phyloP scores from a whole-genome alignment of 176 grass and related monocot species.

The Rhynchospora breviuscula region DNA sequence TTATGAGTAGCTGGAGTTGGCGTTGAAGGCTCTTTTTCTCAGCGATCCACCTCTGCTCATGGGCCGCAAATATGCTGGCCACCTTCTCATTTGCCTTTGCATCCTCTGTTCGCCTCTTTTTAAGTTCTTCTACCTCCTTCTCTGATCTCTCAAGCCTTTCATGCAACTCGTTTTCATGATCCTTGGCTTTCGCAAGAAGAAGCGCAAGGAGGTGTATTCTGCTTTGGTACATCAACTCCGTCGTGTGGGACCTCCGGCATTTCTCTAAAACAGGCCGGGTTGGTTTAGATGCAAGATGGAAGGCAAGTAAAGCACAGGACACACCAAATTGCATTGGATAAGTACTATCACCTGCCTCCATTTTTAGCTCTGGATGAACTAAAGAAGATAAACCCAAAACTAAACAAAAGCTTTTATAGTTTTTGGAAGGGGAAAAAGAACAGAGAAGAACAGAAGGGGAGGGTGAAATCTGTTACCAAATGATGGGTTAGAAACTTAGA shows the following conservation, averaged over 20 bases:
- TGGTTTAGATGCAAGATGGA: constrained; percentile 29
- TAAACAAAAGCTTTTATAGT: not conserved
- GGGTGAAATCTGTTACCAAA: not conserved
- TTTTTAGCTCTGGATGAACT: not conserved
- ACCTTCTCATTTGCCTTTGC: constrained; percentile 85
- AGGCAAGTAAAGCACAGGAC: constrained; percentile 50
- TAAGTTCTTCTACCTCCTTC: constrained; percentile 36
- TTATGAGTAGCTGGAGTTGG: constrained; percentile 58
- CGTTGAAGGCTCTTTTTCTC: constrained; percentile 48
- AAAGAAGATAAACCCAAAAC: not conserved
- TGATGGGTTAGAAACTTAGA: not conserved
- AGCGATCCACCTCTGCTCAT: constrained; percentile 63
- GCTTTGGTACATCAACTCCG: constrained; percentile 28
- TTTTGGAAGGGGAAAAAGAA: not conserved
- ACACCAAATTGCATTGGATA: constrained; percentile 38
- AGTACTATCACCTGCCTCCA: not conserved
- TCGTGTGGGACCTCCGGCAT: constrained; percentile 31
- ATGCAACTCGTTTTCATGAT: constrained; percentile 9
- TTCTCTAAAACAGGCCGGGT: constrained; percentile 18
- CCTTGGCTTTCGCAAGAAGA: constrained; percentile 26
- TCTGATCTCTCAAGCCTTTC: constrained; percentile 39
- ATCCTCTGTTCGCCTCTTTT: constrained; percentile 44
- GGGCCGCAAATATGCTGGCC: constrained; percentile 59
- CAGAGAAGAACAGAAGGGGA: not conserved
- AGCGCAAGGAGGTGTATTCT: constrained; percentile 30